phyloP scores from a whole-genome alignment of 1,139 yeast species.

The Scheffersomyces titani region DNA sequence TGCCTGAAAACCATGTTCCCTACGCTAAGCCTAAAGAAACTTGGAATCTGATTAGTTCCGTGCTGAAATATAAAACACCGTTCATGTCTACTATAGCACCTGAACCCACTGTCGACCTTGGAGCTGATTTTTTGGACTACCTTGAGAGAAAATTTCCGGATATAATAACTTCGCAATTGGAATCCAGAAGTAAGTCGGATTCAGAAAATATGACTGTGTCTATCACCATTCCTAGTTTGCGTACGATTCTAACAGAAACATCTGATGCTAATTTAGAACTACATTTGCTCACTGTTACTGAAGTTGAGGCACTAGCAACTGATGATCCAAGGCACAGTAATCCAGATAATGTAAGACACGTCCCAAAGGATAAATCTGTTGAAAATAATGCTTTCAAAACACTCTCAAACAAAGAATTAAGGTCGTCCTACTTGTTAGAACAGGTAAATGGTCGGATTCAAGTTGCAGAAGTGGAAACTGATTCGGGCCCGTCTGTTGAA shows the following conservation, averaged over 20 bases:
- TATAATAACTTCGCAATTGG: not conserved
- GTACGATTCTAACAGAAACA: too few relatives aligned
- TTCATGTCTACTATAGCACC: not conserved
- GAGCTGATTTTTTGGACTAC: not conserved
- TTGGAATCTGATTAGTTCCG: slow-evolving; percentile 2
- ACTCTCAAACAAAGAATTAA: not conserved
- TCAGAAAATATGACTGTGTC: not conserved
- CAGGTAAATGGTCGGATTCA: not conserved
- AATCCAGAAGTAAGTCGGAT: not conserved
- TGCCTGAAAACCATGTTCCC: not conserved
- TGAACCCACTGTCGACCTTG: not conserved
- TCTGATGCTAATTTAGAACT: not conserved
- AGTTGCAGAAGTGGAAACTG: not conserved
- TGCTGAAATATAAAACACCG: not conserved
- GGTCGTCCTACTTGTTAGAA: not conserved
- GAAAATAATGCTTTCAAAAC: not conserved
- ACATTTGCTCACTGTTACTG: not conserved
- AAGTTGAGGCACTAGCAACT: not conserved
- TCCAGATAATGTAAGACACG: not conserved
- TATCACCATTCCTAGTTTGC: too few relatives aligned
- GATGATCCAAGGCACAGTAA: not conserved
- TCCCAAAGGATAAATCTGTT: not conserved
- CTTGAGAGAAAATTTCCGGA: not conserved
- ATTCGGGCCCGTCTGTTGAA: not conserved
- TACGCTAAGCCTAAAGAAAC: slow-evolving; percentile 27